Evolutionary conservation across 2,329 filamentous ascomycete species (phyloP), one percentile per base, ranked within the genome.

Genomic region (Thielaviopsis ethacetica): DNA sequence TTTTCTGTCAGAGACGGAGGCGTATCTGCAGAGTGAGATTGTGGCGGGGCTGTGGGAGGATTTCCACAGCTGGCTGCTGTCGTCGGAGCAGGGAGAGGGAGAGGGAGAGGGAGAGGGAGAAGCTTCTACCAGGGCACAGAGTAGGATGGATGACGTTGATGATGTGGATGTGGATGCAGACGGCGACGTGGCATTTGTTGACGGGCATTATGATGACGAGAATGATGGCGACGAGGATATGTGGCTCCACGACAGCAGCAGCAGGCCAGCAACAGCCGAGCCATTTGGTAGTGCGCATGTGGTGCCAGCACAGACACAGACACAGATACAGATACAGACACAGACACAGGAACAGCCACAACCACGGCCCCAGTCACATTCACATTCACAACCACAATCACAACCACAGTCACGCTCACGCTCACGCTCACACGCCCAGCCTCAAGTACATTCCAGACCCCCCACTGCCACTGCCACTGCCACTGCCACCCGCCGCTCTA

Each of bases 1-100:
- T 71, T 86, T 97, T 64, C 76, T 97, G 3, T 88, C 87, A 0
- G 91, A 96, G 68, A 85, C 88, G 15, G 86, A 91, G 64, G 83
- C 83, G 2, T 97, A 95, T 66, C 82, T 97, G 52, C 91, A 96
- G 69, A 88, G 87, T 1, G 90, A 95, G 67, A 84, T 97, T 6
- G 84, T 96, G 15, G 81, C 84, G 61, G 83, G 84, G 34, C 83
- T 88, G 1, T 96, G 90, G 82, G 79, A 84, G 17, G 83, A 86
- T 56, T 91, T 97, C 65, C 80, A 86, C 57, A 69, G 71, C 15
- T 96, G 91, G 89, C 74, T 95, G 19, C 75, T 76, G 27, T 74
- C 75, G 12, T 73, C 73, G 38, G 65, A 68, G 26, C 15, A 44
- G 34, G 22, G 5, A 17, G 38, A 3, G 15, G 38, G 17, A 2